A percentile compares a stretch with the other conserved stretches of the same genome.
Evolutionary conservation across 2,329 filamentous ascomycete genomes (phyloP).

Genomic region (Septoria petroselini): DNA sequence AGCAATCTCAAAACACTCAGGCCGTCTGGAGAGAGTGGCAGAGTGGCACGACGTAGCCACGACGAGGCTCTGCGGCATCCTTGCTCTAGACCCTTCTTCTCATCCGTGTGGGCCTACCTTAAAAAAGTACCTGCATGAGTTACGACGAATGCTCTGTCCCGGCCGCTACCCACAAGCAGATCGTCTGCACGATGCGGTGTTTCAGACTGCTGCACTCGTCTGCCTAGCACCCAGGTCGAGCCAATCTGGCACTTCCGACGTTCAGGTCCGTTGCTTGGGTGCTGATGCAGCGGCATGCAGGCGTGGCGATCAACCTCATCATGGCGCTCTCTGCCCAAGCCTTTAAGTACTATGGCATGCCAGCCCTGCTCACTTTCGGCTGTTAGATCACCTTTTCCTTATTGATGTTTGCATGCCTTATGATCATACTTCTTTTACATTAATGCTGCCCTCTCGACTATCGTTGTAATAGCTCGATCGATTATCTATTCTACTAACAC

Average conservation of each 20-base stretch:
- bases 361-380: slow-evolving; percentile 16
- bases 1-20: neutral
- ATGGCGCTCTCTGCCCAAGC: slow-evolving; percentile 15
- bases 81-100: slow-evolving; percentile 11
- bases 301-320: slow-evolving; percentile 29
- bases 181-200: slow-evolving; percentile 28
- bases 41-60: neutral
- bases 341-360: slow-evolving; percentile 27
- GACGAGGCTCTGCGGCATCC: slow-evolving; percentile 17
- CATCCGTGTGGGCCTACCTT: slow-evolving; percentile 22
- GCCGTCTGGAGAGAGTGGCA: neutral
- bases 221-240: slow-evolving; percentile 20
- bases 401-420: slow-evolving; percentile 22
- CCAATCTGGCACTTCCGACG: slow-evolving; percentile 27
- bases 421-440: slow-evolving; percentile 24
- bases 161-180: slow-evolving; percentile 22
- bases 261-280: slow-evolving; percentile 12
- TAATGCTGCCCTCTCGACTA: slow-evolving; percentile 24
- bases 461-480: slow-evolving; percentile 23
- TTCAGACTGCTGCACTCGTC: slow-evolving; percentile 26
- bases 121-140: slow-evolving; percentile 31
- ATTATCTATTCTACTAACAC: slow-evolving; percentile 19
- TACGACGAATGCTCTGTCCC: slow-evolving; percentile 28
- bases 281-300: slow-evolving; percentile 19
- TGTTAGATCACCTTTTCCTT: slow-evolving; percentile 15